Evolutionary conservation across 805 yeast species (phyloP).

Genomic region (Suhomyces vadensis): DNA sequence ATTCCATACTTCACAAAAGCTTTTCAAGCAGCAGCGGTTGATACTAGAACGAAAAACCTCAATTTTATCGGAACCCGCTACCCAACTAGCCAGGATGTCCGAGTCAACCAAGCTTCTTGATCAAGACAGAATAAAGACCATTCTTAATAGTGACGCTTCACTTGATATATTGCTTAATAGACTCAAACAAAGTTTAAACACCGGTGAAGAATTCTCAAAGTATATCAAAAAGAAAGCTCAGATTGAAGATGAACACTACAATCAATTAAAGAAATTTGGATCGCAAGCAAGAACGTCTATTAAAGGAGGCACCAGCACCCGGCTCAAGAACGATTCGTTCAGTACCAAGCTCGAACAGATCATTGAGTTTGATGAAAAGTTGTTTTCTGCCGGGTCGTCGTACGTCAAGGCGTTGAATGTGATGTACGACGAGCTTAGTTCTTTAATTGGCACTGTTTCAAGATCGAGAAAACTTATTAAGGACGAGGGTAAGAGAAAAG

Average conservation of each 20-base stretch:
- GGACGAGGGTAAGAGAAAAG: conserved; percentile 79
- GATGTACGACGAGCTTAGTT: conserved; percentile 81
- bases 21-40: too few relatives aligned
- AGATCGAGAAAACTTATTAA: conserved; percentile 74
- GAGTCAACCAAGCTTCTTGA: conserved; percentile 21
- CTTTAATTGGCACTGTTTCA: conserved; percentile 68
- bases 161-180: conserved; percentile 70
- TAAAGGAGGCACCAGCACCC: conserved; percentile 35
- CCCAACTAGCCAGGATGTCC: too few relatives aligned
- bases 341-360: conserved; percentile 64
- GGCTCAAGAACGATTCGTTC: conserved; percentile 65
- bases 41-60: too few relatives aligned
- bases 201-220: conserved; percentile 83
- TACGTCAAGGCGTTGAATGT: conserved; percentile 77
- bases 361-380: conserved; percentile 74
- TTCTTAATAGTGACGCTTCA: conserved; percentile 71
- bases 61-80: too few relatives aligned
- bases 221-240: conserved; percentile 76
- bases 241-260: conserved; percentile 75
- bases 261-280: conserved; percentile 72
- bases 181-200: conserved; percentile 73
- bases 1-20: too few relatives aligned
- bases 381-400: conserved; percentile 65
- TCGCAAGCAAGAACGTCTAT: conserved; percentile 52
- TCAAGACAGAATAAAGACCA: conserved; percentile 50